phyloP scores from a whole-genome alignment of 148 eudicot species.

The Pouteria glomerata region DNA sequence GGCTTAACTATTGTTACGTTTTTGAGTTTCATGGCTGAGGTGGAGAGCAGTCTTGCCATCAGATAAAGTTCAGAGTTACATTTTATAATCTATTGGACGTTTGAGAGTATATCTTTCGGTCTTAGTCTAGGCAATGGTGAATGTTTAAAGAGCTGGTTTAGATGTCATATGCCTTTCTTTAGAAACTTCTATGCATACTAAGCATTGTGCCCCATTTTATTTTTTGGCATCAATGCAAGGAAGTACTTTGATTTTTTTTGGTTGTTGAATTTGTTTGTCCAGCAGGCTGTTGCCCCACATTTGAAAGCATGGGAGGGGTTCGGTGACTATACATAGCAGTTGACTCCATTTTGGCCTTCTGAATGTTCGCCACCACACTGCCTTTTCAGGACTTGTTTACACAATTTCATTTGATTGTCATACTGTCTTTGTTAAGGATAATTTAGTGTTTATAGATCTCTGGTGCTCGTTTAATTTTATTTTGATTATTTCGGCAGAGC shows the following conservation, averaged over 20 bases:
- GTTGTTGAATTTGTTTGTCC: neutral
- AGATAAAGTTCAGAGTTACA: too few relatives aligned
- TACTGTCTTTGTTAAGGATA: neutral
- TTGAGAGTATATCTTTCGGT: neutral
- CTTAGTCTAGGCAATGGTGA: neutral
- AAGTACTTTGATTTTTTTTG: too few relatives aligned
- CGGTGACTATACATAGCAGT: neutral
- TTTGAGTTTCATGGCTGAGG: too few relatives aligned
- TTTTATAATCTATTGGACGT: neutral
- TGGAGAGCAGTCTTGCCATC: neutral
- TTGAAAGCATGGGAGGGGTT: neutral
- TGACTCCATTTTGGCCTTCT: neutral
- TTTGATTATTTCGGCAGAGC: neutral
- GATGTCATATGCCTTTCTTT: neutral
- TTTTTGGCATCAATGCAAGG: neutral
- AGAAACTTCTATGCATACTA: neutral
- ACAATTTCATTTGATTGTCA: neutral
- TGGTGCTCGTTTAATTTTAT: too few relatives aligned
- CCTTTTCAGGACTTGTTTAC: neutral
- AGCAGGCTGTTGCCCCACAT: neutral
- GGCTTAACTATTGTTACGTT: neutral
- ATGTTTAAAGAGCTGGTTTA: neutral
- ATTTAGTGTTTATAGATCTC: neutral
- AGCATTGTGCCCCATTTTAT: neutral
- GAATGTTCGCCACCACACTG: neutral